A percentile compares a stretch with the other conserved stretches of the same genome.
phyloP scores from a whole-genome alignment of 2,329 filamentous ascomycete genomes.

The Colletotrichum sp. region DNA sequence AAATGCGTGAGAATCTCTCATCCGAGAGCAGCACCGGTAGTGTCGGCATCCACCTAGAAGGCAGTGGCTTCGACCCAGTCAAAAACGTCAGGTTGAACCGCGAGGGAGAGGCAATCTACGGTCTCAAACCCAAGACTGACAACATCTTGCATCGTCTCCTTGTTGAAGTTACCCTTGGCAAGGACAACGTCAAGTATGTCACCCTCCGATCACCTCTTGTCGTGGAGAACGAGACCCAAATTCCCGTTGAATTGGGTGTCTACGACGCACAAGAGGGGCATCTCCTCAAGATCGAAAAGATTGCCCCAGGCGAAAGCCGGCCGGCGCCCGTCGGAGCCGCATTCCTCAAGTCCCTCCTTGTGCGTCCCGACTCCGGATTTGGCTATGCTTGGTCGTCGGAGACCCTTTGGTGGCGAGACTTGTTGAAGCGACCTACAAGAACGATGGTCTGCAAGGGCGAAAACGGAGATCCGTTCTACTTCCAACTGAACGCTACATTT shows the following conservation, averaged over 20 bases:
- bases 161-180: conserved; percentile 88
- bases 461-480: conserved; percentile 90
- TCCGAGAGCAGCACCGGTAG: conserved; percentile 81
- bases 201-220: conserved; percentile 91
- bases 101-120: conserved; percentile 94
- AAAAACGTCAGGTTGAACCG: conserved; percentile 88
- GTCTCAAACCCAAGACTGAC: conserved; percentile 85
- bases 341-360: conserved; percentile 84
- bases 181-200: conserved; percentile 97
- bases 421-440: conserved; percentile 82
- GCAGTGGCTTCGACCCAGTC: conserved; percentile 91
- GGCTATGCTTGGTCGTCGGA: conserved; percentile 96
- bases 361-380: conserved; percentile 94
- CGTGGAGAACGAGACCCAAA: conserved; percentile 95
- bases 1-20: conserved; percentile 91
- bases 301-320: conserved; percentile 86
- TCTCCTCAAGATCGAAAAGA: conserved; percentile 96
- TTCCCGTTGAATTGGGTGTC: conserved; percentile 91
- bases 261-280: conserved; percentile 88
- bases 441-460: conserved; percentile 91
- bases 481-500: conserved; percentile 88
- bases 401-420: conserved; percentile 88
- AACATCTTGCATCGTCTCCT: conserved; percentile 86
- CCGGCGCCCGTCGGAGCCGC: conserved; percentile 92
- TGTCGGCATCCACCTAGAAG: conserved; percentile 85